Percentiles rank a stretch among this genome's conserved stretches.
These are phyloP conservation scores for Rhizophagus clarus DNA, from an alignment of 192 early-diverging fungal genomes.

Conservation along the genomic window DNA sequence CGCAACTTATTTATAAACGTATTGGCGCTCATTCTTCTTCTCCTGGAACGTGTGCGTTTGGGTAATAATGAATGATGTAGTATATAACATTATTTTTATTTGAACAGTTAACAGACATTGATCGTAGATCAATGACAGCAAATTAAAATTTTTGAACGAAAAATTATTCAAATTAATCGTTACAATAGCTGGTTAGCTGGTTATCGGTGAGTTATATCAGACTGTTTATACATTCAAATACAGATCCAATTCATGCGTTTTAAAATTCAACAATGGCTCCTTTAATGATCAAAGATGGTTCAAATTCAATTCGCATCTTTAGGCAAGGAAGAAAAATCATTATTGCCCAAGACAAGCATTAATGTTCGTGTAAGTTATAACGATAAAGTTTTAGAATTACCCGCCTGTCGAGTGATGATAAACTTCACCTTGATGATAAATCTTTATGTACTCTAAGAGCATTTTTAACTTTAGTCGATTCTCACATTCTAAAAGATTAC, in stretches of 20 bases:
- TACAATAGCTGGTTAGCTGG: constrained; percentile 43
- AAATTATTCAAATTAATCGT: constrained; percentile 34
- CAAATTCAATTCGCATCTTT: constrained; percentile 44
- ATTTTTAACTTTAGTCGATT: constrained; percentile 37
- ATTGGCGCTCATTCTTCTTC: background rate
- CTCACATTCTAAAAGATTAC: constrained; percentile 40
- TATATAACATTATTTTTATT: too few relatives aligned
- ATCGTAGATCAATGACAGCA: constrained; percentile 37
- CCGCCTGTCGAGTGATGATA: constrained; percentile 34
- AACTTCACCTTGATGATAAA: constrained; percentile 38
- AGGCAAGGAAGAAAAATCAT: constrained; percentile 26
- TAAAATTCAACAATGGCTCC: constrained; percentile 44
- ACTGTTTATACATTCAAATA: constrained; percentile 25
- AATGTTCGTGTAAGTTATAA: constrained; percentile 43
- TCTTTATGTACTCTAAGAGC: constrained; percentile 44
- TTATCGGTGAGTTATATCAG: constrained; percentile 45
- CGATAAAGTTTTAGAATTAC: constrained; percentile 36
- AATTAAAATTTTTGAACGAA: constrained; percentile 12
- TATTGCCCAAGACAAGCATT: constrained; percentile 29
- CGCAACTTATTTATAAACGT: background rate
- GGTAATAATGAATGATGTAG: too few relatives aligned
- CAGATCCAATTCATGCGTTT: constrained; percentile 14
- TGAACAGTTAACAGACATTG: constrained; percentile 42
- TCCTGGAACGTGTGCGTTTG: background rate
- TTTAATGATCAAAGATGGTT: constrained; percentile 45